These are phyloP conservation scores for Komagataea norvegica DNA, from an alignment of 1,139 yeast species.

Conservation along the genomic window DNA sequence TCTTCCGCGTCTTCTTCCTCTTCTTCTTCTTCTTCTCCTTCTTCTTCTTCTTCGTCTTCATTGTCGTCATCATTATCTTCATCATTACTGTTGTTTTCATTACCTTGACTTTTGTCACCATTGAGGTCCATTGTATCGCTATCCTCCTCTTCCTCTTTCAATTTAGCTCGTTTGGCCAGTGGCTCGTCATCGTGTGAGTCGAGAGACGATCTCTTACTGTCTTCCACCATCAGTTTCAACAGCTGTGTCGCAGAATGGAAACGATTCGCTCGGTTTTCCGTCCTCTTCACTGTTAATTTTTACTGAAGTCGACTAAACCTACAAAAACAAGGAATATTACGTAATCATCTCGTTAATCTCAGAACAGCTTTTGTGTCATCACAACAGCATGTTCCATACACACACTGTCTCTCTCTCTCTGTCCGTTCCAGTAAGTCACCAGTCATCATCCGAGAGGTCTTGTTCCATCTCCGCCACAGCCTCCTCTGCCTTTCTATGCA, in stretches of 20 bases:
- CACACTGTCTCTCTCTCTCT: too few species aligned
- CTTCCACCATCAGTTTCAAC: slow-evolving; percentile 20
- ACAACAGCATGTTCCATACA: too few species aligned
- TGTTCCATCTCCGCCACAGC: slow-evolving; percentile 42
- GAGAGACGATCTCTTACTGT: slow-evolving; percentile 14
- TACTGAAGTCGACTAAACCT: too few species aligned
- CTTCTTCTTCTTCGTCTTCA: slow-evolving; percentile 25
- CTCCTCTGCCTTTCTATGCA: slow-evolving; percentile 69
- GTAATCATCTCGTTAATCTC: not conserved
- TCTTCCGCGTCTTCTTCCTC: slow-evolving; percentile 19
- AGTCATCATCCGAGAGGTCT: slow-evolving; percentile 36
- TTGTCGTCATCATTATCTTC: slow-evolving; percentile 25
- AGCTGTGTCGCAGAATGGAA: too few species aligned
- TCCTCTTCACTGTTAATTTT: too few species aligned
- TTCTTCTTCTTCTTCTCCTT: slow-evolving; percentile 21
- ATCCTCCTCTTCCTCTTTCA: slow-evolving; percentile 23
- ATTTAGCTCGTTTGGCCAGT: slow-evolving; percentile 32
- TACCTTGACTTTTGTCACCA: slow-evolving; percentile 21
- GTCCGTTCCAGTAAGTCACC: too few species aligned
- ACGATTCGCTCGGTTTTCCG: too few species aligned
- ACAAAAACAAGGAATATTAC: not conserved
- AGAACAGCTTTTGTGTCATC: too few species aligned
- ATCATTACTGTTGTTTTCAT: slow-evolving; percentile 26
- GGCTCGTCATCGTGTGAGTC: slow-evolving; percentile 36
- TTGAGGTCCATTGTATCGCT: slow-evolving; percentile 15